Evolutionary conservation across 2,329 filamentous ascomycete genomes (phyloP).

Genomic region (Elsinoe arachidis): DNA sequence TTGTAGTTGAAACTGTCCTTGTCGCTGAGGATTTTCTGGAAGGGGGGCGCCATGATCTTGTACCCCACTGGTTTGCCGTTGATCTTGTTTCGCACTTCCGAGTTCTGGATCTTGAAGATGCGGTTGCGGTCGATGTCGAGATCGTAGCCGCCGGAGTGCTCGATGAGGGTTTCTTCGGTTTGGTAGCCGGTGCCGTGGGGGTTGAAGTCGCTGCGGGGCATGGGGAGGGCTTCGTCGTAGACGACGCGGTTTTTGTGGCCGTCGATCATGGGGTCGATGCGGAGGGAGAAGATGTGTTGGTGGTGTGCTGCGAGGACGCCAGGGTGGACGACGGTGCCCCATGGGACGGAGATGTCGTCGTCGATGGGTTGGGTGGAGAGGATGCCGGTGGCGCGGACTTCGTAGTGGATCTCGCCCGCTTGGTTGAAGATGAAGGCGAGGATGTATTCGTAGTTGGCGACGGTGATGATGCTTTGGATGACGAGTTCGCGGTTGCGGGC

Average conservation of each 20-base stretch:
- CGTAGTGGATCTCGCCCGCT: conserved; percentile 57
- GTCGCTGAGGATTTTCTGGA: conserved; percentile 45
- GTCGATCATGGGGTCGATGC: conserved; percentile 41
- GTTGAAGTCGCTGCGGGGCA: conserved; percentile 49
- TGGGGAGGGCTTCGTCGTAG: conserved; percentile 49
- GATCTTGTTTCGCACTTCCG: conserved; percentile 36
- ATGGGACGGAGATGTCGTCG: conserved; percentile 54
- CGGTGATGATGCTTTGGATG: conserved; percentile 61
- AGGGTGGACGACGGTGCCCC: conserved; percentile 60
- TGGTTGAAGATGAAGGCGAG: conserved; percentile 65
- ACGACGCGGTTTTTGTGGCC: conserved; percentile 38
- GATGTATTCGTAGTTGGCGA: conserved; percentile 67
- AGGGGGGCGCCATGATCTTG: conserved; percentile 42
- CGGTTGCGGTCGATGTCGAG: conserved; percentile 37
- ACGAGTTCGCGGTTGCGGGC: conserved; percentile 57
- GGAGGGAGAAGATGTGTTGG: conserved; percentile 62
- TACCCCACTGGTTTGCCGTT: conserved; percentile 42
- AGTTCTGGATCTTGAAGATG: conserved; percentile 43
- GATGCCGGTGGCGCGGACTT: conserved; percentile 61
- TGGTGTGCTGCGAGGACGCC: conserved; percentile 62
- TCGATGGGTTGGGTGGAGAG: conserved; percentile 60
- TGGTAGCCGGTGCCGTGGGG: conserved; percentile 47
- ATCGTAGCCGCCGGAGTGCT: conserved; percentile 44
- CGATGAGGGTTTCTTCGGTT: conserved; percentile 39
- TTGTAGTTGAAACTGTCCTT: conserved; percentile 48